Evolutionary conservation across 1,284 basidiomycete genomes (phyloP).

Genomic region (Meripilus lineatus): DNA sequence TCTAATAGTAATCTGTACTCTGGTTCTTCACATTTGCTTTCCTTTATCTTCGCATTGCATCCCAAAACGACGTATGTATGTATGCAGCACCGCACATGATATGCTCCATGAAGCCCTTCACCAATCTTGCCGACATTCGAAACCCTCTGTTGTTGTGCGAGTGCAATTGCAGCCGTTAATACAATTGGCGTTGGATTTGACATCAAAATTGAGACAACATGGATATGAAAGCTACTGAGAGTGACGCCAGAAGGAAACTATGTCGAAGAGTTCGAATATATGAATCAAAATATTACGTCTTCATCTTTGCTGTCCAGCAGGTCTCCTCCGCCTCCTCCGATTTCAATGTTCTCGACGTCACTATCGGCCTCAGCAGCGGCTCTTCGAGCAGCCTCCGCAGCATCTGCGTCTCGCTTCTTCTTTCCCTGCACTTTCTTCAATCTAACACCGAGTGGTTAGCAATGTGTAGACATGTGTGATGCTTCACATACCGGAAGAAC

Average conservation of each 20-base stretch:
- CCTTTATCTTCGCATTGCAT: conserved; percentile 31
- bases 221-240: background rate
- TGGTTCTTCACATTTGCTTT: conserved; percentile 19
- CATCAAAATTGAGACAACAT: background rate
- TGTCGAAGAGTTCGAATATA: conserved; percentile 2
- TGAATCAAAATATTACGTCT: conserved; percentile 82
- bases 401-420: conserved; percentile 83
- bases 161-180: background rate
- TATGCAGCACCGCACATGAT: conserved; percentile 43
- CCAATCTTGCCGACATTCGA: conserved; percentile 9
- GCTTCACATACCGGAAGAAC: conserved; percentile 74
- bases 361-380: conserved; percentile 24
- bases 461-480: background rate
- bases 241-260: background rate
- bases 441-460: conserved; percentile 31
- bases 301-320: conserved; percentile 83
- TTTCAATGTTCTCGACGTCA: conserved; percentile 18
- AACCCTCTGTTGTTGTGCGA: too few relatives aligned
- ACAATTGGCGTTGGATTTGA: background rate
- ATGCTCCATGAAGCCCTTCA: conserved; percentile 38
- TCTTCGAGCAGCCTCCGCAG: conserved; percentile 35
- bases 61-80: conserved; percentile 50
- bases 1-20: conserved; percentile 32
- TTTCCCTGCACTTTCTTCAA: conserved; percentile 97
- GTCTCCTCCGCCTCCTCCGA: conserved; percentile 36